Evolutionary conservation across 805 yeast species (phyloP).

Genomic region (Yarrowia keelungensis): DNA sequence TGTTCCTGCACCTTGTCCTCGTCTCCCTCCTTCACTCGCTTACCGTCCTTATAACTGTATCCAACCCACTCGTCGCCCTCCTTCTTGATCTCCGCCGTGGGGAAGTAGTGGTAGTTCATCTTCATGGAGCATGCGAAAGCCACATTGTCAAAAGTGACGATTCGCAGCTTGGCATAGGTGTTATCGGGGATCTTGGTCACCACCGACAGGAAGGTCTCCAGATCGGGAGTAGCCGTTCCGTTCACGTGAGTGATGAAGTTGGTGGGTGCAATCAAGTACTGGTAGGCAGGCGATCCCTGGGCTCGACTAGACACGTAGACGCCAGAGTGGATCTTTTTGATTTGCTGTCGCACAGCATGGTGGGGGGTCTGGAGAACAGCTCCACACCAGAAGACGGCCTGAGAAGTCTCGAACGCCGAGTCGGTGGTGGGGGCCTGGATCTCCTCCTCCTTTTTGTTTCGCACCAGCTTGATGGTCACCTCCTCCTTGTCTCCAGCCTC

Average conservation of each 20-base stretch:
- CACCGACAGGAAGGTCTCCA: slow-evolving; percentile 69
- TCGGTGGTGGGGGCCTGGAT: slow-evolving; percentile 69
- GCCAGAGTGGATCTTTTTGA: slow-evolving; percentile 75
- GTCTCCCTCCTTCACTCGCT: slow-evolving; percentile 40
- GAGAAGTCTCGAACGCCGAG: slow-evolving; percentile 66
- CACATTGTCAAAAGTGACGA: slow-evolving; percentile 83
- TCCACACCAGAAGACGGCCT: slow-evolving; percentile 83
- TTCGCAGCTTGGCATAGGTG: slow-evolving; percentile 78
- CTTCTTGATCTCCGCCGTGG: slow-evolving; percentile 58
- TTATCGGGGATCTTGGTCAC: slow-evolving; percentile 77
- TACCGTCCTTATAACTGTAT: slow-evolving; percentile 52
- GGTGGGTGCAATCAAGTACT: slow-evolving; percentile 77
- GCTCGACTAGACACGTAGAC: slow-evolving; percentile 81
- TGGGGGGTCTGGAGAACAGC: slow-evolving; percentile 87
- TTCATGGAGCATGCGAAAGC: slow-evolving; percentile 86
- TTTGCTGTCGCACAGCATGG: slow-evolving; percentile 86
- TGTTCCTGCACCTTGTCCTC: slow-evolving; percentile 40
- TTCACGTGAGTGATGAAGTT: slow-evolving; percentile 90
- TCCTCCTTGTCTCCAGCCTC: slow-evolving; percentile 54
- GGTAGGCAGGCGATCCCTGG: slow-evolving; percentile 85
- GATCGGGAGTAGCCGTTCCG: slow-evolving; percentile 71
- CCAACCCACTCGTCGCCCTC: slow-evolving; percentile 62
- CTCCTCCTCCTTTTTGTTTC: slow-evolving; percentile 70
- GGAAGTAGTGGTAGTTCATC: slow-evolving; percentile 87
- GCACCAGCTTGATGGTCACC: slow-evolving; percentile 67